Evolutionary conservation across 331 rosid genomes (phyloP), one percentile per base, ranked within the genome.

Genomic region (Quercus lobata): DNA sequence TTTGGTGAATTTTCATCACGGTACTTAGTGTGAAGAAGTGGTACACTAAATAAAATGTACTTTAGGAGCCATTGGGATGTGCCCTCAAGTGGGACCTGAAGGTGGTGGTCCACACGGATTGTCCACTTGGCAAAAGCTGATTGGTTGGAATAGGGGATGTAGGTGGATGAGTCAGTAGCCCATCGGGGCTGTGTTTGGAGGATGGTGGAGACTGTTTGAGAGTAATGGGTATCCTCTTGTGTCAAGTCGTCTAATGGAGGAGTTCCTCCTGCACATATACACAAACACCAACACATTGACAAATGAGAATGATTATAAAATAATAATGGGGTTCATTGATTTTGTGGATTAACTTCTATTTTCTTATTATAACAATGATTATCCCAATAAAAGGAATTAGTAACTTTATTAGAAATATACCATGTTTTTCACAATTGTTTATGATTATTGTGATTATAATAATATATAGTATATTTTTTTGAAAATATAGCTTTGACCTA

Each of bases 101-200:
- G 73, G 86, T 69, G 76, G 68, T 77, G 85, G 69, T 83, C 83
- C 1, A 74, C 32, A 19, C 52, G 77, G 76, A 5, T 9, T 3
- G 75, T 81, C 97, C 98, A 96, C 83, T 77, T 89, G 82, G 89
- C 57, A 69, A 96, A 96, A 14, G 93, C 87, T 5, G 98, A 91
- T 21, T 87, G 91, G 68, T 71, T 55, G n/a, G 90, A 86, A 88
- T 46, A 82, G 7, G 82, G 71, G 61, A 74, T 46, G 84, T 56
- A 57, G 61, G 71, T 73, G 17, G 60, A 18, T 56, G 91, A 76
- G 19, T 5, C 17, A 15, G 17, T 69, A 3, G 77, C 63, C 92
- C 92, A 88, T 44, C 80, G 79, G 32, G 86, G 69, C 60, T 91
- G 96, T 69, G 74, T 83, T 22, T 87, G 91, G 60, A 96, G 97